Conservation (phyloP, 345 rosid species). For the Hibiscus mutabilis region DNA sequence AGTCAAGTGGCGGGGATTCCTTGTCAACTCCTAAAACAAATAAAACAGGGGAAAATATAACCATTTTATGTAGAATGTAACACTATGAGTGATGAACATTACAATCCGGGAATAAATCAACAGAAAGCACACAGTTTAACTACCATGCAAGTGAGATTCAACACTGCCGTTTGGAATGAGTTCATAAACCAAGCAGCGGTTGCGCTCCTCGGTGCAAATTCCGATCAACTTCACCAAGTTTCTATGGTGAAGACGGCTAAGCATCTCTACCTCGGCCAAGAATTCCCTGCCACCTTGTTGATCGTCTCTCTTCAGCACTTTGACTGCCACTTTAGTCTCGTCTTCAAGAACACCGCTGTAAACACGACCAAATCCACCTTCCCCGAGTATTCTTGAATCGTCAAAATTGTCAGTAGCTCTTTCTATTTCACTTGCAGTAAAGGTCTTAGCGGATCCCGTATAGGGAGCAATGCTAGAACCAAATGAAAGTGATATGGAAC, state of each 20-base stretch:
- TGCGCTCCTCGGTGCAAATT: conserved; percentile 81
- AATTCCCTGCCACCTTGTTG: conserved; percentile 89
- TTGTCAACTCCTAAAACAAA: conserved; percentile 54
- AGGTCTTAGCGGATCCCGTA: conserved; percentile 84
- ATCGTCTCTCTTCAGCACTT: conserved; percentile 88
- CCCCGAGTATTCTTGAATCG: conserved; percentile 67
- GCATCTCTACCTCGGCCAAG: conserved; percentile 96
- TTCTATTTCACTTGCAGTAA: conserved; percentile 61
- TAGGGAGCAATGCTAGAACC: conserved; percentile 80
- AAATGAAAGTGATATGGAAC: conserved; percentile 72
- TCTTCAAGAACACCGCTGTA: conserved; percentile 78
- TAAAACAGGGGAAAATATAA: background rate
- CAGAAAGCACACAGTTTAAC: conserved; percentile 2
- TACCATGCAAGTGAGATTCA: conserved; percentile 94
- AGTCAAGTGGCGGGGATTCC: conserved; percentile 67
- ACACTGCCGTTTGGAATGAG: conserved; percentile 95
- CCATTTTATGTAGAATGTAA: conserved; percentile 10
- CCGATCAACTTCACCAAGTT: conserved; percentile 90
- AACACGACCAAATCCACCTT: conserved; percentile 94
- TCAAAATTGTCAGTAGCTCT: conserved; percentile 76
- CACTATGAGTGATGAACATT: background rate
- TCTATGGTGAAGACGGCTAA: conserved; percentile 94
- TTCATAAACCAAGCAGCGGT: conserved; percentile 84
- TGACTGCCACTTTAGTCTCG: conserved; percentile 79
- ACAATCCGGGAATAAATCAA: background rate